Conservation (phyloP, 495 filamentous ascomycete species). For the Penicillium flavigenum region DNA sequence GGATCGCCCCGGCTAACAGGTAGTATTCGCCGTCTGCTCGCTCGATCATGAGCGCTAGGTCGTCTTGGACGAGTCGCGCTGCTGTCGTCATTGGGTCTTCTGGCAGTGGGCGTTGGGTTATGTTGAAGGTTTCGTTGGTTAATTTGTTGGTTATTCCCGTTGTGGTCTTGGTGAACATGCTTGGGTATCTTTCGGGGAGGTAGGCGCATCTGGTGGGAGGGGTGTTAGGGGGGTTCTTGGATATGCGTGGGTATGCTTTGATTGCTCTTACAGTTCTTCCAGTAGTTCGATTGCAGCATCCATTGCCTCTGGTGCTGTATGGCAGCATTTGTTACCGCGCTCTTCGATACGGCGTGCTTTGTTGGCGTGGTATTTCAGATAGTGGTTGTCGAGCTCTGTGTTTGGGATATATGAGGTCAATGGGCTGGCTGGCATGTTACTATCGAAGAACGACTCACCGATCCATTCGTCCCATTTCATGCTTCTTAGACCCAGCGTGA, state of each 20-base stretch:
- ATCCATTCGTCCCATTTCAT: constrained; percentile 86
- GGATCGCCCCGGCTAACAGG: constrained; percentile 73
- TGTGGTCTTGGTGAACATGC: constrained; percentile 62
- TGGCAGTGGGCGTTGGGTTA: constrained; percentile 59
- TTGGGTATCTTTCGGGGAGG: constrained; percentile 78
- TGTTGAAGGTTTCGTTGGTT: constrained; percentile 74
- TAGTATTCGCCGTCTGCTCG: constrained; percentile 78
- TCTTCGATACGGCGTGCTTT: constrained; percentile 71
- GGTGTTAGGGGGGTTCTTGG: not conserved
- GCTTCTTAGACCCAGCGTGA: constrained; percentile 80
- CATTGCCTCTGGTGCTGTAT: constrained; percentile 71
- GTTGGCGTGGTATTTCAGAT: constrained; percentile 68
- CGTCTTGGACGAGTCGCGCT: constrained; percentile 77
- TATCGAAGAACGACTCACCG: constrained; percentile 32
- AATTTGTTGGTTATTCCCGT: constrained; percentile 69
- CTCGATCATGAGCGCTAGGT: constrained; percentile 86
- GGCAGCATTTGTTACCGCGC: constrained; percentile 67
- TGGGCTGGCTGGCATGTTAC: not conserved
- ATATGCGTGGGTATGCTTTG: not conserved
- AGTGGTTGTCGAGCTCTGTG: constrained; percentile 79
- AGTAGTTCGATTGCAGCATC: constrained; percentile 77
- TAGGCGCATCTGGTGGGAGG: constrained; percentile 53
- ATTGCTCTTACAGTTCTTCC: constrained; percentile 60
- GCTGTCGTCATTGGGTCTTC: constrained; percentile 83
- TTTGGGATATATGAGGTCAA: constrained; percentile 9